These are phyloP conservation scores for Dothidotthia symphoricarpi DNA, from an alignment of 2,329 filamentous ascomycete species.

Conservation along the genomic window DNA sequence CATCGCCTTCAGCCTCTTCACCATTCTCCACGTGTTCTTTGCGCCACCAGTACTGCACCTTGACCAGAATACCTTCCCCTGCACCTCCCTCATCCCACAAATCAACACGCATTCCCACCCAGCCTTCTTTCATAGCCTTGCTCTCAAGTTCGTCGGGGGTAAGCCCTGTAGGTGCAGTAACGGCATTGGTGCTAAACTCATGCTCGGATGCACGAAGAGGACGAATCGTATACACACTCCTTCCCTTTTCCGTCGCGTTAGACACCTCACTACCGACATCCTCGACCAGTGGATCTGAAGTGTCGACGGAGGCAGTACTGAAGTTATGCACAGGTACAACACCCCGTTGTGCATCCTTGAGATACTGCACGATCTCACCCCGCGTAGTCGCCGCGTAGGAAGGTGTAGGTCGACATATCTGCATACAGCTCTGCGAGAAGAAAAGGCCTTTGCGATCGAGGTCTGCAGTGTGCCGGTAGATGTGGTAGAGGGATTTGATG, in stretches of 20 bases:
- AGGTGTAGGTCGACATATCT: slow-evolving; percentile 14
- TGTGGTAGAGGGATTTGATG: slow-evolving; percentile 11
- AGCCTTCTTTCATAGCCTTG: slow-evolving; percentile 6
- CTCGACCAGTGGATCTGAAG: not conserved
- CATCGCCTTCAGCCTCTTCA: slow-evolving; percentile 3
- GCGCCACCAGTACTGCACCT: slow-evolving; percentile 20
- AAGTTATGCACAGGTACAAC: too few species aligned
- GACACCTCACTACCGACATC: not conserved
- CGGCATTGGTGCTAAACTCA: slow-evolving; percentile 6
- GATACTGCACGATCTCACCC: slow-evolving; percentile 10
- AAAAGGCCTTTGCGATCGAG: slow-evolving; percentile 9
- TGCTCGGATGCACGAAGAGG: slow-evolving; percentile 4
- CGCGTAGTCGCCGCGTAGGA: slow-evolving; percentile 10
- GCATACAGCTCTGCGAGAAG: slow-evolving; percentile 14
- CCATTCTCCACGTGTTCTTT: slow-evolving; percentile 2
- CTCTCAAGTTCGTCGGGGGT: slow-evolving; percentile 1
- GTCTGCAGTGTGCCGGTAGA: slow-evolving; percentile 11
- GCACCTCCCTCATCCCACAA: slow-evolving; percentile 11
- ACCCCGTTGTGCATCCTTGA: slow-evolving; percentile 9
- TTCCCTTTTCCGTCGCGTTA: not conserved
- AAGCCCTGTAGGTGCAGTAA: slow-evolving; percentile 2
- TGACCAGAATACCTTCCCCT: slow-evolving; percentile 8
- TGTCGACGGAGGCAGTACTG: too few species aligned
- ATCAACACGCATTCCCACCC: slow-evolving; percentile 16
- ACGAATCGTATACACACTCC: slow-evolving; percentile 11